Percentiles rank a stretch among this genome's conserved stretches.
Evolutionary conservation across 306 rosid species (phyloP).

Genomic region (Acacia crassicarpa): DNA sequence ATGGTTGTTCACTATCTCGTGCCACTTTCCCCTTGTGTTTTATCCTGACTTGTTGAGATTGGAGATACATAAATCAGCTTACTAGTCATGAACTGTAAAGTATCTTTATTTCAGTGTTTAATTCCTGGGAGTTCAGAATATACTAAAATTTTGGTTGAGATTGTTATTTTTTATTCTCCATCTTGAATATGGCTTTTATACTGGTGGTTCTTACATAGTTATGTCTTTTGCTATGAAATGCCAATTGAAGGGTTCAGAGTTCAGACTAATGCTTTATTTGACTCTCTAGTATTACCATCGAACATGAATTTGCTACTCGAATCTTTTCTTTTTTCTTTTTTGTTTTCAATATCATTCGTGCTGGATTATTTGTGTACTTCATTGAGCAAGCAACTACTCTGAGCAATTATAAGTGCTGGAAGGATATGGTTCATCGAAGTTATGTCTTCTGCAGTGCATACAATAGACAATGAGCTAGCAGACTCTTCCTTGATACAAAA

Average conservation of each 20-base stretch:
- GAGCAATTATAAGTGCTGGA: not conserved
- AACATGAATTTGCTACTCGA: not conserved
- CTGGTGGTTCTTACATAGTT: not conserved
- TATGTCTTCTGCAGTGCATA: slow-evolving; percentile 52
- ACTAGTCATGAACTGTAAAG: not conserved
- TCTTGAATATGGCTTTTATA: slow-evolving; percentile 11
- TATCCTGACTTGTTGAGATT: not conserved
- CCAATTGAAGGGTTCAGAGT: not conserved
- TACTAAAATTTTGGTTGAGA: slow-evolving; percentile 12
- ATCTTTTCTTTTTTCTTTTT: not conserved
- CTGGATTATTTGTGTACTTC: slow-evolving; percentile 8
- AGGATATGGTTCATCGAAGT: slow-evolving; percentile 20
- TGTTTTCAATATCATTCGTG: not conserved
- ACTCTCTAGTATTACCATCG: not conserved
- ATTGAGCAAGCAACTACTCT: not conserved
- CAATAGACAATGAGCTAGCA: slow-evolving; percentile 60
- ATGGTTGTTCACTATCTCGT: not conserved
- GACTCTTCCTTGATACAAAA: slow-evolving; percentile 54
- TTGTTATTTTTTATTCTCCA: not conserved
- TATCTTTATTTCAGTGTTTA: slow-evolving; percentile 5
- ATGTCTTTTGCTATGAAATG: not conserved
- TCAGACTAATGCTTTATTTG: not conserved
- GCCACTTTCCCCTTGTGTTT: not conserved
- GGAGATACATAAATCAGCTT: not conserved
- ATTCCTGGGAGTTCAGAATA: not conserved